phyloP scores from a whole-genome alignment of 106 monocot species.

The Dendrobium catenatum region DNA sequence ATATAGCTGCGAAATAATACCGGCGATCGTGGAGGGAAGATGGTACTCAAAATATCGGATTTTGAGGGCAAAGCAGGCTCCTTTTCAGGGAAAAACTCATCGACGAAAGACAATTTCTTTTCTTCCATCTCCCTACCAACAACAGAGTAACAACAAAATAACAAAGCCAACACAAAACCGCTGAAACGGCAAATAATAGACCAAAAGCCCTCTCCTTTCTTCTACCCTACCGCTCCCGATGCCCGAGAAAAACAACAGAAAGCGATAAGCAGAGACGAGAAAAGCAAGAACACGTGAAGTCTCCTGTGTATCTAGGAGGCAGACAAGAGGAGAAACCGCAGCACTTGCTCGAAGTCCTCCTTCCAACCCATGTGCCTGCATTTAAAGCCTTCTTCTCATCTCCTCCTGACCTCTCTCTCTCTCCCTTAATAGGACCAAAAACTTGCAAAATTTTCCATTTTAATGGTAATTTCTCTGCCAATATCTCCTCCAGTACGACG shows the following conservation, averaged over 20 bases:
- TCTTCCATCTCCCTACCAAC: constrained; percentile 2
- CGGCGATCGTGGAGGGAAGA: constrained; percentile 8
- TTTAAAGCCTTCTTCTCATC: background rate
- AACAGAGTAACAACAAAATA: background rate
- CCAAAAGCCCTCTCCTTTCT: constrained; percentile 1
- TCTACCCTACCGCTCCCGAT: background rate
- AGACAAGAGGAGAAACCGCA: background rate
- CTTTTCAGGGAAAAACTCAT: constrained; percentile 8
- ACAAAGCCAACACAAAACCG: background rate
- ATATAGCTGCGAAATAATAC: background rate
- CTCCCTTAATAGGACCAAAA: no score
- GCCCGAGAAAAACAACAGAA: background rate
- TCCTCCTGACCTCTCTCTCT: background rate
- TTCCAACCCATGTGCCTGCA: constrained; percentile 5
- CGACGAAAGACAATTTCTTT: constrained; percentile 5
- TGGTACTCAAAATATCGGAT: constrained; percentile 6
- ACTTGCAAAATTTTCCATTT: no score
- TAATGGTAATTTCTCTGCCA: no score
- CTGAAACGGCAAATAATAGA: background rate
- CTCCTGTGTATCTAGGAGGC: background rate
- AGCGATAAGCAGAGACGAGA: background rate
- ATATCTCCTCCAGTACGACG: no score
- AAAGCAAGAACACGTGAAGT: constrained; percentile 1
- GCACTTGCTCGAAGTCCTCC: background rate
- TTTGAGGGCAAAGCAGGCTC: constrained; percentile 3